phyloP scores from a whole-genome alignment of 2,329 filamentous ascomycete species.

The Calonectria crousiana region DNA sequence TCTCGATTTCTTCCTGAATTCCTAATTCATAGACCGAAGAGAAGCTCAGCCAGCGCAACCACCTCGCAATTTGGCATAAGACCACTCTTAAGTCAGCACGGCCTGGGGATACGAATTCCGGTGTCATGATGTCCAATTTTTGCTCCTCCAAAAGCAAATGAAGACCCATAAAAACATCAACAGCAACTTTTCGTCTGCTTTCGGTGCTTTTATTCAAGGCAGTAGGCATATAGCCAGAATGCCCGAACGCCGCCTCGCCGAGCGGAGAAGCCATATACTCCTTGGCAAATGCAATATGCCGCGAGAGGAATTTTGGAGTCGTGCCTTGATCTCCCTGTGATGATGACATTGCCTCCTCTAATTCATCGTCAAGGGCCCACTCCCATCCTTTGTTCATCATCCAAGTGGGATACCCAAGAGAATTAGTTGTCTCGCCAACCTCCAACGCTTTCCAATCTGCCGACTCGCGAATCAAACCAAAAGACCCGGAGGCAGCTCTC shows the following conservation, averaged over 20 bases:
- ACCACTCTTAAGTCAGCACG: slow-evolving; percentile 74
- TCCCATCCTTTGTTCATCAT: slow-evolving; percentile 75
- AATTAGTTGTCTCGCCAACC: slow-evolving; percentile 59
- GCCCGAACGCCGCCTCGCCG: slow-evolving; percentile 67
- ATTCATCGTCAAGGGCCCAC: slow-evolving; percentile 74
- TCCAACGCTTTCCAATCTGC: slow-evolving; percentile 64
- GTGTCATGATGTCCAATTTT: slow-evolving; percentile 76
- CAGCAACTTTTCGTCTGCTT: slow-evolving; percentile 69
- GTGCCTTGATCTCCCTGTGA: slow-evolving; percentile 42
- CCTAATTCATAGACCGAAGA: slow-evolving; percentile 63
- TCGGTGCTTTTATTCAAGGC: slow-evolving; percentile 64
- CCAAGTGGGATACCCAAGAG: slow-evolving; percentile 66
- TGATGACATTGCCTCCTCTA: slow-evolving; percentile 42
- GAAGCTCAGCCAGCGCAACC: slow-evolving; percentile 79
- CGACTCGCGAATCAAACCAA: slow-evolving; percentile 50
- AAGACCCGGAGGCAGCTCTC: slow-evolving; percentile 51
- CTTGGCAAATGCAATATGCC: slow-evolving; percentile 69
- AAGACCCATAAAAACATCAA: slow-evolving; percentile 79
- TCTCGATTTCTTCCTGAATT: slow-evolving; percentile 61
- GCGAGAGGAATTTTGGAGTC: slow-evolving; percentile 58
- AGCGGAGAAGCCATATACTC: slow-evolving; percentile 72
- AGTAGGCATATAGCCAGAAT: slow-evolving; percentile 75
- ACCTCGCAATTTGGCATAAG: slow-evolving; percentile 82
- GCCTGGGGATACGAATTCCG: slow-evolving; percentile 58
- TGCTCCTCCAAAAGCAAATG: slow-evolving; percentile 92